These are phyloP conservation scores for Leccinum incarnatum DNA, from an alignment of 768 basidiomycete genomes.

Conservation along the genomic window DNA sequence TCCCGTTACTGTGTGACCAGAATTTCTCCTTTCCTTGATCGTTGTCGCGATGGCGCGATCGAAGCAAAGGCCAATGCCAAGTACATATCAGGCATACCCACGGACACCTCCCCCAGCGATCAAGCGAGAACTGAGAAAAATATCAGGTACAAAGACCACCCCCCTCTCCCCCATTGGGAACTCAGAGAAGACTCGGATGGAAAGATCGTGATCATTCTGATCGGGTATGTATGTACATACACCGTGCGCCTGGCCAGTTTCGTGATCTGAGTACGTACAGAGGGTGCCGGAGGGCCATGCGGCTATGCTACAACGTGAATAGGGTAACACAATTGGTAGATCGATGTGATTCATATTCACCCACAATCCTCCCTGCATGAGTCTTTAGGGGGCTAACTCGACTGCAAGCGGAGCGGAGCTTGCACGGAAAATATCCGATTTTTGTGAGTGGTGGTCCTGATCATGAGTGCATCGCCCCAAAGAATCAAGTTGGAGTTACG, in stretches of 20 bases:
- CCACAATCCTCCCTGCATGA: conserved; percentile 8
- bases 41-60: not conserved
- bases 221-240: not conserved
- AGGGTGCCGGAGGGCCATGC: not conserved
- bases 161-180: conserved; percentile 1
- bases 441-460: not conserved
- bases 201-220: conserved; percentile 10
- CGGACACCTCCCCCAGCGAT: not conserved
- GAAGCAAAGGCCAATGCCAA: conserved; percentile 1
- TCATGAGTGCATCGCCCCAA: not conserved
- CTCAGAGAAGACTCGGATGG: conserved; percentile 3
- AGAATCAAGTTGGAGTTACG: not conserved
- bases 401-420: not conserved
- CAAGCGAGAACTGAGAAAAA: conserved; percentile 8
- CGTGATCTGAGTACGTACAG: conserved; percentile 10
- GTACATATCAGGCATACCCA: conserved; percentile 1
- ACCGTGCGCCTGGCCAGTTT: not conserved
- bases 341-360: conserved; percentile 7
- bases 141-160: conserved; percentile 21
- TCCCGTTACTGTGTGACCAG: conserved; percentile 27
- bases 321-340: conserved; percentile 6
- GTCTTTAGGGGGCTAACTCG: conserved; percentile 10
- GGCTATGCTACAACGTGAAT: conserved; percentile 5
- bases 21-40: conserved; percentile 12
- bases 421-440: not conserved